These are phyloP conservation scores for Echinochloa phyllopogon DNA, from an alignment of 176 grass and related monocot genomes.

Conservation along the genomic window DNA sequence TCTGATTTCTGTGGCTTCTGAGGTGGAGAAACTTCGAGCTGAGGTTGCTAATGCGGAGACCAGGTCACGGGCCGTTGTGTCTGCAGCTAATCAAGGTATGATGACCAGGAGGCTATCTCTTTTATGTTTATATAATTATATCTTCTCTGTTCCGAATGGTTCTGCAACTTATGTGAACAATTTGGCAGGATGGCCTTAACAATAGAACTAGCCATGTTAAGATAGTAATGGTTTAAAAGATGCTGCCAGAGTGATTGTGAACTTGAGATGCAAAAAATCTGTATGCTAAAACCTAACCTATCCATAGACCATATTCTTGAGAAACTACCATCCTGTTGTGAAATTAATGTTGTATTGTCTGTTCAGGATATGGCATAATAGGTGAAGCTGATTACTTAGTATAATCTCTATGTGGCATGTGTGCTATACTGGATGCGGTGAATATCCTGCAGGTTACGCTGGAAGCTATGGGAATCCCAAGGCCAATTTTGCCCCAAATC, in stretches of 20 bases:
- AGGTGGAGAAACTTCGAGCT: slow-evolving; percentile 80
- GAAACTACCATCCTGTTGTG: slow-evolving; percentile 9
- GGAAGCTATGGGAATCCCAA: slow-evolving; percentile 72
- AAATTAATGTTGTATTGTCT: not conserved
- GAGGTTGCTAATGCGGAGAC: slow-evolving; percentile 73
- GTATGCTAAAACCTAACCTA: slow-evolving; percentile 2
- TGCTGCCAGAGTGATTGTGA: not conserved
- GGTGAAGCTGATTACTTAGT: not conserved
- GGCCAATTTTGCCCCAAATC: slow-evolving; percentile 54
- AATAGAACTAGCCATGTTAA: slow-evolving; percentile 26
- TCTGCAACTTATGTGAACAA: not conserved
- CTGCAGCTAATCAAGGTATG: slow-evolving; percentile 68
- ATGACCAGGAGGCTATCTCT: slow-evolving; percentile 7
- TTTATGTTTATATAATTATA: not conserved
- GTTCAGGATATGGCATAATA: not conserved
- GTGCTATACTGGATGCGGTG: not conserved
- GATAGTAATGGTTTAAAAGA: not conserved
- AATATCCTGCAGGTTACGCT: slow-evolving; percentile 44
- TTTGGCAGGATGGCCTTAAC: not conserved
- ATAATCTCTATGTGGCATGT: slow-evolving; percentile 28
- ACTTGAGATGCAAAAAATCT: not conserved
- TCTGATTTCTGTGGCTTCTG: slow-evolving; percentile 84
- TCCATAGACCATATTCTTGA: not conserved
- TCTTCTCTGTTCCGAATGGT: not conserved
- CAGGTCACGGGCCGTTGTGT: slow-evolving; percentile 53